These are phyloP conservation scores for Penicillium rolfsii DNA, from an alignment of 2,329 filamentous ascomycete species.

Conservation along the genomic window DNA sequence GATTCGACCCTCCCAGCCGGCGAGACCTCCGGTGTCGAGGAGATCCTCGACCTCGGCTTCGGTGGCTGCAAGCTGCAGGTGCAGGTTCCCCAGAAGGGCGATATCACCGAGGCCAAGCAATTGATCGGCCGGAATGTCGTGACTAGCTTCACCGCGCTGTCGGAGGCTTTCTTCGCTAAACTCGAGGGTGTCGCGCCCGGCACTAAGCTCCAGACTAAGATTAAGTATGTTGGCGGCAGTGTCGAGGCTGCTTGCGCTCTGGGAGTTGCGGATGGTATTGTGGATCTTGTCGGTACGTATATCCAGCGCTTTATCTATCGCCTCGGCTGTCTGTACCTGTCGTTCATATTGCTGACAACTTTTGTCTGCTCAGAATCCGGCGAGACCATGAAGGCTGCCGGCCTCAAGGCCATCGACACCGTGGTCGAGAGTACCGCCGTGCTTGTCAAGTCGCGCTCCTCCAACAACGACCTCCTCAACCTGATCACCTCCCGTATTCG, in stretches of 20 bases:
- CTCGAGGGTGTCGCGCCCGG: conserved; percentile 61
- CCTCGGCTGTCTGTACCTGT: not conserved
- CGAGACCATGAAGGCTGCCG: conserved; percentile 96
- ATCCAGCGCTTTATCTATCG: not conserved
- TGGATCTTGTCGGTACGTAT: conserved; percentile 87
- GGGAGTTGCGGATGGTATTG: conserved; percentile 94
- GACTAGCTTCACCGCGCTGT: conserved; percentile 88
- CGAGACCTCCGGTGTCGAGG: conserved; percentile 68
- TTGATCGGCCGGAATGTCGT: conserved; percentile 91
- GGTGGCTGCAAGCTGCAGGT: conserved; percentile 91
- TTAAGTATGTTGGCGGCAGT: conserved; percentile 93
- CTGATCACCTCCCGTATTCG: conserved; percentile 84
- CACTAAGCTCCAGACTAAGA: conserved; percentile 70
- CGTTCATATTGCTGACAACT: conserved; percentile 3
- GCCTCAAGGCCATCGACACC: conserved; percentile 90
- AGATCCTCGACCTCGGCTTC: conserved; percentile 88
- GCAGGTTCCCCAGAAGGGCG: conserved; percentile 89
- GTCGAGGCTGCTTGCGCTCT: conserved; percentile 96
- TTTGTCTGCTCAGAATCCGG: conserved; percentile 71
- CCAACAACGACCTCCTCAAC: conserved; percentile 79
- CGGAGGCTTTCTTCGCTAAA: conserved; percentile 79
- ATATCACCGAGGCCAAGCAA: conserved; percentile 69
- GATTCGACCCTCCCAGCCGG: conserved; percentile 58
- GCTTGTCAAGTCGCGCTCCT: conserved; percentile 85
- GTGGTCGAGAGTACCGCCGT: conserved; percentile 86